These are phyloP conservation scores for Orbilia ellipsospora DNA, from an alignment of 2,329 filamentous ascomycete genomes.

Conservation along the genomic window DNA sequence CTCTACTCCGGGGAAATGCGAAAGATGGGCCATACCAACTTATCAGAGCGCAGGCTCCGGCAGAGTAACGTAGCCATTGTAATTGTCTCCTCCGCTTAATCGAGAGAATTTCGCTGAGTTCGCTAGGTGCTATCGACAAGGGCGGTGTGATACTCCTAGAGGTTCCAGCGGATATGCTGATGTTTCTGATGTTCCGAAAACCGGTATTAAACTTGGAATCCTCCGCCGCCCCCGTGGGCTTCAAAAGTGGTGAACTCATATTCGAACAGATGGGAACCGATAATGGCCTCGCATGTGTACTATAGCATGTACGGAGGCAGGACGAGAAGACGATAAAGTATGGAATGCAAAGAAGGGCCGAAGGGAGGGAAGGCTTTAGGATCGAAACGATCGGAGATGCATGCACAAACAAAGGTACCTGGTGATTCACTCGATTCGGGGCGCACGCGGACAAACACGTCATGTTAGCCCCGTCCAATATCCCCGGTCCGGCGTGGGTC, in stretches of 20 bases:
- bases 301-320: slow-evolving; percentile 1
- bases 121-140: slow-evolving; percentile 31
- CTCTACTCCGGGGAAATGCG: no score
- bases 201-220: slow-evolving; percentile 30
- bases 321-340: neutral
- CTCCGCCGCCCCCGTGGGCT: slow-evolving; percentile 27
- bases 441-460: slow-evolving; percentile 52
- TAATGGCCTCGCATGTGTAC: slow-evolving; percentile 19
- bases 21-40: slow-evolving; percentile 37
- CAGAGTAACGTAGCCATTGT: slow-evolving; percentile 47
- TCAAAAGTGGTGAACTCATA: slow-evolving; percentile 49
- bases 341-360: neutral
- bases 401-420: slow-evolving; percentile 18
- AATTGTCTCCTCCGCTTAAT: slow-evolving; percentile 38
- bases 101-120: slow-evolving; percentile 38
- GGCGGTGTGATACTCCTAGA: slow-evolving; percentile 42
- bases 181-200: slow-evolving; percentile 35
- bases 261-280: neutral
- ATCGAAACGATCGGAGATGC: neutral
- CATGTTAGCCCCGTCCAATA: slow-evolving; percentile 18
- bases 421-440: slow-evolving; percentile 33
- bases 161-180: slow-evolving; percentile 48
- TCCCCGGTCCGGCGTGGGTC: slow-evolving; percentile 19
- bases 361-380: neutral
- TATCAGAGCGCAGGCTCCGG: slow-evolving; percentile 46